Evolutionary conservation across 2,329 filamentous ascomycete species (phyloP).

Genomic region (Beauveria asiatica): DNA sequence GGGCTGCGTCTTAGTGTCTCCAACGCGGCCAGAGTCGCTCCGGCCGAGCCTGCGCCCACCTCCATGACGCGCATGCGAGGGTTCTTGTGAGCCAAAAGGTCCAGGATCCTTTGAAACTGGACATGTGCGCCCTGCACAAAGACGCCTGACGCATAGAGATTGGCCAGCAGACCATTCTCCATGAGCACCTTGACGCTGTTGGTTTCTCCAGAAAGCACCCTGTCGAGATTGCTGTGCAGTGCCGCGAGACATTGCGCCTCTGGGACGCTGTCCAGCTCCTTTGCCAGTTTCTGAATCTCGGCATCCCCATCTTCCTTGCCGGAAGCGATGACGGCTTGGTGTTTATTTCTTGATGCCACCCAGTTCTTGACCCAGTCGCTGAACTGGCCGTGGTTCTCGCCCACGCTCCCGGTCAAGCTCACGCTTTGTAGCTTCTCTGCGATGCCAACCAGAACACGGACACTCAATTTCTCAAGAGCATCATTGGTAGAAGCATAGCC

Average conservation of each 20-base stretch:
- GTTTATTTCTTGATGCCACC: background rate
- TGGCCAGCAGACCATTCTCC: background rate
- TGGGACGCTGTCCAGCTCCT: background rate
- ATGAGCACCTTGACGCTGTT: background rate
- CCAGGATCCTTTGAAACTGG: background rate
- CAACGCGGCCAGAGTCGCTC: conserved; percentile 5
- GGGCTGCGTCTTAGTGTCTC: background rate
- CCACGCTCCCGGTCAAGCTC: background rate
- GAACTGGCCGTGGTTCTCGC: background rate
- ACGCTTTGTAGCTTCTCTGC: background rate
- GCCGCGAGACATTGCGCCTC: background rate
- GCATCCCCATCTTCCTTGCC: background rate
- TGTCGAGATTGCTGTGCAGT: background rate
- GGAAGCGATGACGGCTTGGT: background rate
- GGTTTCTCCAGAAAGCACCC: background rate
- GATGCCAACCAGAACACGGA: background rate
- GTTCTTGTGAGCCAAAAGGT: background rate
- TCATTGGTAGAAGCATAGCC: background rate
- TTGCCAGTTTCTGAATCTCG: background rate
- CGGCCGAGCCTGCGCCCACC: conserved; percentile 33
- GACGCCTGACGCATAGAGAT: background rate
- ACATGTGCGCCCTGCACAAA: background rate
- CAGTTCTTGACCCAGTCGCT: background rate
- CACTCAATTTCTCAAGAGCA: background rate
- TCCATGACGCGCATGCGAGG: conserved; percentile 18